Percentiles rank a stretch among this genome's conserved stretches.
phyloP scores from a whole-genome alignment of 306 rosid genomes.

The Prinsepia uniflora region DNA sequence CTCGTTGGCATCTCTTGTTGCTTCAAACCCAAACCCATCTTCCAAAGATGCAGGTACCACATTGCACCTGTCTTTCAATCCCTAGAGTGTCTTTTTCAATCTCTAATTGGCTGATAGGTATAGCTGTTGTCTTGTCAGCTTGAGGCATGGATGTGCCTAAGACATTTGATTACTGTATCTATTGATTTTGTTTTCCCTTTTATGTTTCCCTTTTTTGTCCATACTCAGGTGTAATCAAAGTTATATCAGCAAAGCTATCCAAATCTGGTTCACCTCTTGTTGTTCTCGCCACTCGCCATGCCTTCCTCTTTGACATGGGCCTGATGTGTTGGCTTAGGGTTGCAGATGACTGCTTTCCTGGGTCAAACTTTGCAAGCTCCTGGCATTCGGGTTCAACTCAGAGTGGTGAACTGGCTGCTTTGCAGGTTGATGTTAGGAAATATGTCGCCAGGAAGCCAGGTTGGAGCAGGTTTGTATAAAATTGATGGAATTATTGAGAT shows the following conservation, averaged over 20 bases:
- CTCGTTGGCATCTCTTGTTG: slow-evolving; percentile 66
- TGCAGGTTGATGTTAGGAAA: slow-evolving; percentile 96
- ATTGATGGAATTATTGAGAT: neutral
- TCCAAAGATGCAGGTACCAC: slow-evolving; percentile 66
- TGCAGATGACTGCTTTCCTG: slow-evolving; percentile 97
- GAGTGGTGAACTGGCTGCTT: slow-evolving; percentile 87
- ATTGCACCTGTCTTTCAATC: slow-evolving; percentile 12
- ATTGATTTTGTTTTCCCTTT: neutral
- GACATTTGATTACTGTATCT: neutral
- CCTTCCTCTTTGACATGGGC: slow-evolving; percentile 83
- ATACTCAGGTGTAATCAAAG: slow-evolving; percentile 61
- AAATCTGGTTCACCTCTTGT: slow-evolving; percentile 72
- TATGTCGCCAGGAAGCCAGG: slow-evolving; percentile 96
- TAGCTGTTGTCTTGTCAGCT: slow-evolving; percentile 4
- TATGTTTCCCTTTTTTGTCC: slow-evolving; percentile 4
- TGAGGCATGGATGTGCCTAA: slow-evolving; percentile 3
- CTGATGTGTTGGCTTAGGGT: slow-evolving; percentile 97
- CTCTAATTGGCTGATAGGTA: neutral
- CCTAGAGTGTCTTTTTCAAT: neutral
- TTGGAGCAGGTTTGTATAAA: slow-evolving; percentile 85
- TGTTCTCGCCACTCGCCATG: slow-evolving; percentile 88
- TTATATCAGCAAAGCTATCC: slow-evolving; percentile 77
- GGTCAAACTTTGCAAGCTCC: slow-evolving; percentile 92
- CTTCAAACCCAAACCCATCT: slow-evolving; percentile 51
- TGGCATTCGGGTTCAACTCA: slow-evolving; percentile 90